phyloP scores from a whole-genome alignment of 2,329 filamentous ascomycete genomes.

The Domatiomyces globalis region DNA sequence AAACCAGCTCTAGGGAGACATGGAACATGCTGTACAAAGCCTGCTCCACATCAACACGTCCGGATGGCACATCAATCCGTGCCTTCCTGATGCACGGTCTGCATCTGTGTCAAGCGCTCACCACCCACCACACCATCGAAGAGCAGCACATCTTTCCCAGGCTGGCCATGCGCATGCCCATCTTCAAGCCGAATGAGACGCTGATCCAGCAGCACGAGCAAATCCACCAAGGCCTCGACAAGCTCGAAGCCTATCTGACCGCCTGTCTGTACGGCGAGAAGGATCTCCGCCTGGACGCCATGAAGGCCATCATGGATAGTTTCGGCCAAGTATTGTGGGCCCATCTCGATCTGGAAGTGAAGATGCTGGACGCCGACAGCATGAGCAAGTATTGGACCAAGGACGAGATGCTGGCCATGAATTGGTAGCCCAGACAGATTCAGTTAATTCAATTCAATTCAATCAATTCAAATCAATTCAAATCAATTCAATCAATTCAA shows the following conservation, averaged over 20 bases:
- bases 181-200: conserved; percentile 53
- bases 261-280: conserved; percentile 49
- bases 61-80: conserved; percentile 49
- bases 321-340: conserved; percentile 69
- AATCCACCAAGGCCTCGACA: conserved; percentile 65
- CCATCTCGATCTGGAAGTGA: conserved; percentile 75
- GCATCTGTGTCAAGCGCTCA: conserved; percentile 57
- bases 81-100: conserved; percentile 55
- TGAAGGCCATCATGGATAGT: conserved; percentile 59
- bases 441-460: no score
- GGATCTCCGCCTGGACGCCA: conserved; percentile 39
- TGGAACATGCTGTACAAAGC: conserved; percentile 61
- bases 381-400: conserved; percentile 72
- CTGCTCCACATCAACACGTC: conserved; percentile 45
- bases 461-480: no score
- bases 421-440: conserved; percentile 25
- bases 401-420: conserved; percentile 58
- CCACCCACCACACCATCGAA: conserved; percentile 68
- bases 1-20: conserved; percentile 20
- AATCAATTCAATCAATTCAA: no score
- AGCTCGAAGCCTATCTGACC: conserved; percentile 50
- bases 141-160: conserved; percentile 68
- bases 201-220: conserved; percentile 59
- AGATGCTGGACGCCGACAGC: conserved; percentile 64
- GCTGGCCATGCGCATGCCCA: conserved; percentile 63